Evolutionary conservation across 1,284 basidiomycete genomes (phyloP), one percentile per base, ranked within the genome.

Genomic region (Cutaneotrichosporon spelunceum): DNA sequence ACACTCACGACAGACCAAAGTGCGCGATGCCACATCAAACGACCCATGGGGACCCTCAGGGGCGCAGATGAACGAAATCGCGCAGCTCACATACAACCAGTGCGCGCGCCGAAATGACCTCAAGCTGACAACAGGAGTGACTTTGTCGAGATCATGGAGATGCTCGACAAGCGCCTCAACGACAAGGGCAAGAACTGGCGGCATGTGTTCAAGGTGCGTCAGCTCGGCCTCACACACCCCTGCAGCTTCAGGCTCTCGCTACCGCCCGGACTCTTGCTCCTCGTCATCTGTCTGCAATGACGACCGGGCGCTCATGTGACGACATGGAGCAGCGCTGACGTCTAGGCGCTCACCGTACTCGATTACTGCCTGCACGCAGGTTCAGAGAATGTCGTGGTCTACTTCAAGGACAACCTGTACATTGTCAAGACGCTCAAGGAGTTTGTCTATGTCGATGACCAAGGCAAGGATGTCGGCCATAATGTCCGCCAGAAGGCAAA

Each of bases 101-200:
- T 95, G 73, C 75, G 89, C 52, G 44, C 21, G 26, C 52, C 19
- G 26, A 10, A 7, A 9, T 23, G 16, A 47, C 45, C 19, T 24
- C 19, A n/a, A 16, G 33, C 60, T 66, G 36, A 64, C 62, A 24
- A 6, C 70, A 96, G 93, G 80, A 90, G 88, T 69, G 94, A 99
- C 76, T 99, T 99, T 79, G 92, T 99, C 33, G 96, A 99, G 81
- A 94, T 99, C 74, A 98, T 99, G 93, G 96, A 99, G 82, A 98
- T 98, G 91, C 84, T 99, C 64, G 96, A 99, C 81, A 99, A 99
- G 81, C 87, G 96, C 56, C 81, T 99, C 70, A 99, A 99, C 73
- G 96, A 99, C 82, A 99, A 98, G 83, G 96, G 96, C 45, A 99
- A 99, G 86, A 98, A 99, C 76, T 99, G 96, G 96, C 84, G 95